Evolutionary conservation across 169 alveolate genomes (phyloP), one percentile per base, ranked within the genome.

Genomic region (Cyclospora cayetanensis): DNA sequence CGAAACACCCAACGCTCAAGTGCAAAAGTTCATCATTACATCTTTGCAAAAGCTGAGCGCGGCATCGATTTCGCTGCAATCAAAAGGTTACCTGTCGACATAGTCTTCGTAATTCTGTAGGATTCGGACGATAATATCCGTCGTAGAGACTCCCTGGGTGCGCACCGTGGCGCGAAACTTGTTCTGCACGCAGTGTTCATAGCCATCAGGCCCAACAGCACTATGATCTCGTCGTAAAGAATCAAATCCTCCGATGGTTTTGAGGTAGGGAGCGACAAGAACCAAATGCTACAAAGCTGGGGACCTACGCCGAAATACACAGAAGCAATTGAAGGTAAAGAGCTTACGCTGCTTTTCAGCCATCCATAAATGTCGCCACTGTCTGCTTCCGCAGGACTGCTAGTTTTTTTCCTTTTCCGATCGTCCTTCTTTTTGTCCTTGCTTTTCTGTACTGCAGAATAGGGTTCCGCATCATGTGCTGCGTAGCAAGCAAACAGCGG

Each of bases 71-170:
- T 2, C 15, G 35, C 76, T 22, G 42, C 42, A 63, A 9, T 20
- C 25, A 7, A 31, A 72, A 53, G 60, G 25, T 22, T n/a, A 88
- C 83, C 95, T 82, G 83, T 96, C 97, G 4, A 98, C 96, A 93
- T 98, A 98, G 80, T 97, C 98, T 88, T 98, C 99, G 92, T 98
- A 98, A 91, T 98, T 98, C 90, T 97, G 98, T 41, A 98, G 95
- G 50, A 98, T 98, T 72, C 99, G 94, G 42, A 97, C 97, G 42
- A 98, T 97, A 55, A 98, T 74, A 88, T 98, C 99, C 29, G 99
- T 97, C 50, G 99, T 98, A n/a, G 99, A 97, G 15, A 98, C 98
- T 0, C 99, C 99, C 60, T 94, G 98, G 29, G 99, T 98, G 80
- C 99, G 95, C 72, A 95, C 95, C 4, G 99, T 98, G 15, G 99